These are phyloP conservation scores for Podaxis rugospora DNA, from an alignment of 768 basidiomycete genomes.

Conservation along the genomic window DNA sequence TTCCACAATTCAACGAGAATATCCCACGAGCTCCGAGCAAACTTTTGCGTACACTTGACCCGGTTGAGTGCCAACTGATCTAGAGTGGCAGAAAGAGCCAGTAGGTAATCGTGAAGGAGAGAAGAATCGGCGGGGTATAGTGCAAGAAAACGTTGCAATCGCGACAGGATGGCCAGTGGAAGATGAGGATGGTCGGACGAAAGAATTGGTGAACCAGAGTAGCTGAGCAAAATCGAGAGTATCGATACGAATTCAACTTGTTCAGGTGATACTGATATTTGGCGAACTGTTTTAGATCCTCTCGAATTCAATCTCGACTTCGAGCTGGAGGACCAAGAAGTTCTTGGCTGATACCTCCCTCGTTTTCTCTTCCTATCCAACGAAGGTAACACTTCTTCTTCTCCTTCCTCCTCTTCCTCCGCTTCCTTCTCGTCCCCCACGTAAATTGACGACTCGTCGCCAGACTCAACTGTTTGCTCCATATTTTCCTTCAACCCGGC, in stretches of 20 bases:
- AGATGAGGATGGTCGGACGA: conserved; percentile 30
- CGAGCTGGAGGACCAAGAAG: conserved; percentile 15
- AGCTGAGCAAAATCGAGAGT: conserved; percentile 54
- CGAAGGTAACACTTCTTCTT: conserved; percentile 15
- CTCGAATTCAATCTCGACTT: conserved; percentile 16
- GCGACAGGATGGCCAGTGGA: conserved; percentile 49
- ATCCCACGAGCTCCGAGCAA: conserved; percentile 63
- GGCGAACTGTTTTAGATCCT: conserved; percentile 17
- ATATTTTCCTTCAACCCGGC: conserved; percentile 26
- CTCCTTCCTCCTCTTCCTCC: conserved; percentile 29
- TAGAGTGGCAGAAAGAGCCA: conserved; percentile 63
- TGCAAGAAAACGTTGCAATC: conserved; percentile 52
- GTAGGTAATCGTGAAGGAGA: conserved; percentile 72
- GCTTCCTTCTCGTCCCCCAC: conserved; percentile 27
- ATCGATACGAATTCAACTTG: conserved; percentile 71
- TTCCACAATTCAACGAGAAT: conserved; percentile 68
- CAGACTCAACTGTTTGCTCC: conserved; percentile 21
- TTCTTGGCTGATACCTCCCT: conserved; percentile 19
- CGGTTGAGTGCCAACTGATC: conserved; percentile 77
- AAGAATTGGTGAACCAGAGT: conserved; percentile 55
- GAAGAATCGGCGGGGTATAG: conserved; percentile 71
- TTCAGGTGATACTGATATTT: conserved; percentile 40
- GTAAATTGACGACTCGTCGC: conserved; percentile 30
- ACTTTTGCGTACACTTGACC: conserved; percentile 49
- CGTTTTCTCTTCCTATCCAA: conserved; percentile 35